Conservation (phyloP, 2,329 filamentous ascomycete species). For the Phialocephala sp. region DNA sequence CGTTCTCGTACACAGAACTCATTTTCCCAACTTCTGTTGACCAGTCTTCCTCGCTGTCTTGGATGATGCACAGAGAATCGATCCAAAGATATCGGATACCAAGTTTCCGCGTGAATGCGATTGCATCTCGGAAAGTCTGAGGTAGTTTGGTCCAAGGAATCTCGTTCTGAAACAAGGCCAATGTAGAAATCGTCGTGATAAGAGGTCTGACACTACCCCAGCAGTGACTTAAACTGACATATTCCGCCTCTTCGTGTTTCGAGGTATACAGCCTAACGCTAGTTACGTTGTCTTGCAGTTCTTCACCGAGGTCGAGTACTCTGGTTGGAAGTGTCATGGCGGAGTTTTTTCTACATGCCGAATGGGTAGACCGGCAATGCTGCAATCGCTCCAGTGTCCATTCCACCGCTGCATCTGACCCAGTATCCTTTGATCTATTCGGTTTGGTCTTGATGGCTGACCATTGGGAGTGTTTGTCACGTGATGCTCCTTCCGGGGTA, state of each 20-base stretch:
- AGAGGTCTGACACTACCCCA: background rate
- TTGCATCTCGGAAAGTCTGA: background rate
- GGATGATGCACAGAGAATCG: background rate
- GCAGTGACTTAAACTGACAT: background rate
- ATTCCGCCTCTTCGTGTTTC: background rate
- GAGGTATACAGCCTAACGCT: background rate
- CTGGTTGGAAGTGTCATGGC: background rate
- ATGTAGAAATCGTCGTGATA: background rate
- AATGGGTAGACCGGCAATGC: background rate
- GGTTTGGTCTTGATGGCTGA: background rate
- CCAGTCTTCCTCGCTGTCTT: background rate
- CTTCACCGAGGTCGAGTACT: background rate
- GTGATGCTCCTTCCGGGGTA: no score
- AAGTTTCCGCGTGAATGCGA: background rate
- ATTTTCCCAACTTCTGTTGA: background rate
- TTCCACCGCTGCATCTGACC: background rate
- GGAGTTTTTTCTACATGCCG: background rate
- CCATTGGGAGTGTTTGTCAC: background rate
- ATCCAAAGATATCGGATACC: background rate
- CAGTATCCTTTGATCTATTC: background rate
- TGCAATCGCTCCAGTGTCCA: background rate
- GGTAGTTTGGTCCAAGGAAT: background rate
- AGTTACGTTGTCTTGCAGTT: background rate
- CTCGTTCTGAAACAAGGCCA: background rate
- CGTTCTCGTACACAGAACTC: background rate